These are phyloP conservation scores for Zea luxurians DNA, from an alignment of 176 grass and related monocot species.

Conservation along the genomic window DNA sequence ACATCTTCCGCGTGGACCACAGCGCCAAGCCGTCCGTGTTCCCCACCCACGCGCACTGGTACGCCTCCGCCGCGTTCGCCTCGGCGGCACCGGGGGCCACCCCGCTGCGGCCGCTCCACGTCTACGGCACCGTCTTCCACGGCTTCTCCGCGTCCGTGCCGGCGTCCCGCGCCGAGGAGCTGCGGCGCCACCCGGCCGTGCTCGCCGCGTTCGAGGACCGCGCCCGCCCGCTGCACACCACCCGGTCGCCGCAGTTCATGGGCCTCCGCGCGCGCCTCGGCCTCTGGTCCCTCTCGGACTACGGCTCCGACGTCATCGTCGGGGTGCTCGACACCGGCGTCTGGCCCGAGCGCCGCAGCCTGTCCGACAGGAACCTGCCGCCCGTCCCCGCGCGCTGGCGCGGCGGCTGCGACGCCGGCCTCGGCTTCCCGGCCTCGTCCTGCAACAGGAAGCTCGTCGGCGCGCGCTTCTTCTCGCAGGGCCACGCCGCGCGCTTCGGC, in stretches of 20 bases:
- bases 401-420: slow-evolving; percentile 70
- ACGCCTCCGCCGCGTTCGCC: slow-evolving; percentile 69
- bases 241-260: slow-evolving; percentile 88
- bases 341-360: slow-evolving; percentile 87
- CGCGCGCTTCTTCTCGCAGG: slow-evolving; percentile 84
- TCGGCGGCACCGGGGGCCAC: not conserved
- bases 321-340: slow-evolving; percentile 90
- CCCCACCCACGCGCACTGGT: slow-evolving; percentile 72
- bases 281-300: slow-evolving; percentile 88
- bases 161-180: slow-evolving; percentile 45
- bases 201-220: slow-evolving; percentile 85
- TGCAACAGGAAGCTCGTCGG: slow-evolving; percentile 92
- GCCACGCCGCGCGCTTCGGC: slow-evolving; percentile 64
- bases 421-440: slow-evolving; percentile 47
- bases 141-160: slow-evolving; percentile 78
- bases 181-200: slow-evolving; percentile 65
- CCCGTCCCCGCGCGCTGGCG: slow-evolving; percentile 77
- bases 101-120: slow-evolving; percentile 65
- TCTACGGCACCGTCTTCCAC: slow-evolving; percentile 84
- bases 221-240: slow-evolving; percentile 71
- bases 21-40: slow-evolving; percentile 70
- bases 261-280: slow-evolving; percentile 84
- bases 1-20: slow-evolving; percentile 83
- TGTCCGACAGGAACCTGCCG: slow-evolving; percentile 76
- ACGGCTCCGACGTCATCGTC: slow-evolving; percentile 83